Conservation (phyloP, 768 basidiomycete genomes). For the Piloderma croceum region DNA sequence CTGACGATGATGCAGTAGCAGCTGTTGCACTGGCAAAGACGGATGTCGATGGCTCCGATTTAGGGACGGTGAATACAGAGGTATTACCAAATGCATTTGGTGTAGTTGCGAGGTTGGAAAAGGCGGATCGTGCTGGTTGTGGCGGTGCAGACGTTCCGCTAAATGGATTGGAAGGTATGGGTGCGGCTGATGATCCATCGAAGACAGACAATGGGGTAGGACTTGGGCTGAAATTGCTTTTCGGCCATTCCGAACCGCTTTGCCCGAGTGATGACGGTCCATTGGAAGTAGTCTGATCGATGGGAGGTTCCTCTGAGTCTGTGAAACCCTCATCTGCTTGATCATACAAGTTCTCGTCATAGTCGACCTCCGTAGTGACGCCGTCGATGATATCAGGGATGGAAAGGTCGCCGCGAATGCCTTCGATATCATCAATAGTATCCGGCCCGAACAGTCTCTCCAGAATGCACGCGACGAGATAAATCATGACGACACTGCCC, state of each 20-base stretch:
- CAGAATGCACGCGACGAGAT: slow-evolving; percentile 83
- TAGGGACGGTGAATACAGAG: slow-evolving; percentile 14
- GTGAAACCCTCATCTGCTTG: slow-evolving; percentile 23
- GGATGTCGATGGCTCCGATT: too few relatives aligned
- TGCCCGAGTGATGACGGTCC: slow-evolving; percentile 24
- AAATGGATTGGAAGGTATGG: slow-evolving; percentile 9
- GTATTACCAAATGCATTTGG: slow-evolving; percentile 30
- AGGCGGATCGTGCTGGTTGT: slow-evolving; percentile 21
- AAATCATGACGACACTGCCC: slow-evolving; percentile 68
- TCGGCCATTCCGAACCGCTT: slow-evolving; percentile 28
- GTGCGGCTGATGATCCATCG: slow-evolving; percentile 7
- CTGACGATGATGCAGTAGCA: too few relatives aligned
- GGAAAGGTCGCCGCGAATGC: slow-evolving; percentile 50
- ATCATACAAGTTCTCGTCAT: slow-evolving; percentile 22
- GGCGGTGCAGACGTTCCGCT: too few relatives aligned
- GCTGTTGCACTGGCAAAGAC: too few relatives aligned
- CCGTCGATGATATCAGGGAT: slow-evolving; percentile 71
- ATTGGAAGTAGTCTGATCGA: slow-evolving; percentile 15
- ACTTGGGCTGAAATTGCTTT: slow-evolving; percentile 24
- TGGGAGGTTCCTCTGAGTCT: slow-evolving; percentile 15
- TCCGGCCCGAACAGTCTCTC: slow-evolving; percentile 83
- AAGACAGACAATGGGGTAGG: too few relatives aligned
- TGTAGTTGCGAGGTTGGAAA: slow-evolving; percentile 28
- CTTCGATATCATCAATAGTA: slow-evolving; percentile 71
- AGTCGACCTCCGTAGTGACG: slow-evolving; percentile 17